Evolutionary conservation across 2,329 filamentous ascomycete species (phyloP).

Genomic region (Diaporthe sp.): DNA sequence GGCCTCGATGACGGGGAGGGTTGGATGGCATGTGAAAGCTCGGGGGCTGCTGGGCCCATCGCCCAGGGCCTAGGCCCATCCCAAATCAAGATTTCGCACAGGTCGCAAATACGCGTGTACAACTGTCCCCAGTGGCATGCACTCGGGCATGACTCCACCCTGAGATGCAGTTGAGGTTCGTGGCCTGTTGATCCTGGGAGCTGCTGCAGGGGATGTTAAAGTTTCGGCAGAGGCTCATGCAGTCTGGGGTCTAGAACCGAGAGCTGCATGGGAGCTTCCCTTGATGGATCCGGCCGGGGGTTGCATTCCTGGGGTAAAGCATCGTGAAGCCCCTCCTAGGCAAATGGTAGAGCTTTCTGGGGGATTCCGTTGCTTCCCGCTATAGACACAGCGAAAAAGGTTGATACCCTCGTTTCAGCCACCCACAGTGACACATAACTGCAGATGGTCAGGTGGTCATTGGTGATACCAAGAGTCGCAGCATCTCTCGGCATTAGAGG

Average conservation of each 20-base stretch:
- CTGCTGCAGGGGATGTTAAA: constrained; percentile 15
- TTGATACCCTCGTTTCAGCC: constrained; percentile 25
- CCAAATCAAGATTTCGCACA: not conserved
- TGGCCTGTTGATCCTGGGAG: not conserved
- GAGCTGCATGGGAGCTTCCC: not conserved
- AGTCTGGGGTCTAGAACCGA: constrained; percentile 26
- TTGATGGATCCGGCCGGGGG: not conserved
- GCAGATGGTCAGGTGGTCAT: not conserved
- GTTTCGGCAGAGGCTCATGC: constrained; percentile 6
- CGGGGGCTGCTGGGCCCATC: not conserved
- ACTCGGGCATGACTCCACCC: not conserved
- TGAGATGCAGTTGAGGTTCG: not conserved
- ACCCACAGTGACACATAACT: constrained; percentile 9
- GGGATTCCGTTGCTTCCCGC: not conserved
- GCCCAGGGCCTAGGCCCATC: not conserved
- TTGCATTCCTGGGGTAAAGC: constrained; percentile 10
- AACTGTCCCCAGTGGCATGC: not conserved
- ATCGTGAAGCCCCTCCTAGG: not conserved
- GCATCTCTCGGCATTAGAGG: not conserved
- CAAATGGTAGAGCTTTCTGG: not conserved
- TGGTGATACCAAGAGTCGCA: constrained; percentile 7
- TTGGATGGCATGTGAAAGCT: constrained; percentile 15
- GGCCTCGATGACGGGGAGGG: not conserved
- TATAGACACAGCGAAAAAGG: not conserved
- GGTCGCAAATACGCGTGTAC: not conserved